Evolutionary conservation across 345 rosid species (phyloP).

Genomic region (Hibiscus tridactylites): DNA sequence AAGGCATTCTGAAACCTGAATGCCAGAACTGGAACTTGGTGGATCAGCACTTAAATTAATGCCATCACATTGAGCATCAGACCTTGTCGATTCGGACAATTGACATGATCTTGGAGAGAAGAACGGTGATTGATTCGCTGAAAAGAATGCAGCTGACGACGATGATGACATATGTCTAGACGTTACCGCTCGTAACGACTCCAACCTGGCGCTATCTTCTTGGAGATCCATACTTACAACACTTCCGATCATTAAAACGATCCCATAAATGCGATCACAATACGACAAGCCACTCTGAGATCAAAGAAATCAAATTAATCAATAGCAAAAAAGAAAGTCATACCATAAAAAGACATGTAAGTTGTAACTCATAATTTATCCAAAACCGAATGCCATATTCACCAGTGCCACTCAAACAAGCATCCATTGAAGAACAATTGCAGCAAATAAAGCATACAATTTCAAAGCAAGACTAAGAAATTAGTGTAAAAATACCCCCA

Average conservation of each 20-base stretch:
- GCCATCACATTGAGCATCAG: conserved; percentile 55
- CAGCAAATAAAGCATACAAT: not conserved
- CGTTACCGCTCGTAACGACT: conserved; percentile 42
- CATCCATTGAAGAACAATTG: not conserved
- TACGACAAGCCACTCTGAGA: conserved; percentile 32
- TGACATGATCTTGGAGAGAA: conserved; percentile 78
- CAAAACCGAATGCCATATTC: not conserved
- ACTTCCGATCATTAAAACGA: conserved; percentile 17
- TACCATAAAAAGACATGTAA: conserved; percentile 12
- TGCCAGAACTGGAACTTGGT: conserved; percentile 46
- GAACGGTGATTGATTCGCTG: conserved; percentile 88
- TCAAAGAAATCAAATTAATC: conserved; percentile 1
- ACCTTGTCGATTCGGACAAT: conserved; percentile 51
- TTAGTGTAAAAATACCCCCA: not conserved
- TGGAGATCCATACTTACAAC: conserved; percentile 42
- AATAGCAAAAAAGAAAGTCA: not conserved
- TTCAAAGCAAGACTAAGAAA: not conserved
- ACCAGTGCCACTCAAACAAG: not conserved
- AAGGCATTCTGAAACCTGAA: conserved; percentile 35
- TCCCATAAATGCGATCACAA: conserved; percentile 27
- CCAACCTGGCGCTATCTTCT: conserved; percentile 68
- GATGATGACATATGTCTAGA: conserved; percentile 74
- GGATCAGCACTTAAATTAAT: conserved; percentile 36
- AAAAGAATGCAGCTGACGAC: conserved; percentile 78
- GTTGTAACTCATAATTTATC: not conserved